phyloP scores from a whole-genome alignment of 2,329 filamentous ascomycete species.

The Venturia oleaginea region DNA sequence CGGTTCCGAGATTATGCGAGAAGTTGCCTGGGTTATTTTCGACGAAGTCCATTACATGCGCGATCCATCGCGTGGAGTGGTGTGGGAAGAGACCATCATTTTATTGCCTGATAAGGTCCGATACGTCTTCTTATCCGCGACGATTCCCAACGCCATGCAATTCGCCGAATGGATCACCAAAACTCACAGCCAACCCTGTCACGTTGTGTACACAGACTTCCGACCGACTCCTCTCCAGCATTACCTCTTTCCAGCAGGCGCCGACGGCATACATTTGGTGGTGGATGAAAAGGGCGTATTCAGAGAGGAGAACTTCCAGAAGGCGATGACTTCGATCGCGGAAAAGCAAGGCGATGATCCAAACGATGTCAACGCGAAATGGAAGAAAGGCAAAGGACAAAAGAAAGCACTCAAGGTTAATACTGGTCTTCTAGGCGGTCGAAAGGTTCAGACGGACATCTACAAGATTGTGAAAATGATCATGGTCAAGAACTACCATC shows the following conservation, averaged over 20 bases:
- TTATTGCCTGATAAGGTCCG: conserved; percentile 95
- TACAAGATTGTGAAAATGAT: conserved; percentile 99
- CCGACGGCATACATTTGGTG: conserved; percentile 84
- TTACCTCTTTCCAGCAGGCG: conserved; percentile 92
- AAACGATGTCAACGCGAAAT: conserved; percentile 66
- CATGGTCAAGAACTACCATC: conserved; percentile 93
- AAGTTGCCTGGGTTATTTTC: conserved; percentile 97
- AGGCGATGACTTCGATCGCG: conserved; percentile 83
- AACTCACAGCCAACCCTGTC: conserved; percentile 93
- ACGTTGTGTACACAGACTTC: conserved; percentile 99
- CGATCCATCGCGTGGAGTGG: conserved; percentile 86
- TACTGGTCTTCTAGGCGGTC: conserved; percentile 47
- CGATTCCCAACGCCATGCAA: conserved; percentile 97
- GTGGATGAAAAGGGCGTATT: conserved; percentile 97
- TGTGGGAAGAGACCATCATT: conserved; percentile 99
- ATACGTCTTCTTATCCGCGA: conserved; percentile 96
- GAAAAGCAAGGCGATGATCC: conserved; percentile 81
- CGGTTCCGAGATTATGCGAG: conserved; percentile 98
- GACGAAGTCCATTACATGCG: conserved; percentile 99
- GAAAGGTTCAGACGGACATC: conserved; percentile 65
- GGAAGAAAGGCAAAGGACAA: conserved; percentile 71
- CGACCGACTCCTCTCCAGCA: conserved; percentile 92
- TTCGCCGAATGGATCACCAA: conserved; percentile 99
- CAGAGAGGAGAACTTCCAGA: conserved; percentile 94
- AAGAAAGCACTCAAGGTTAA: conserved; percentile 83